A percentile compares a stretch with the other conserved stretches of the same genome.
Evolutionary conservation across 768 basidiomycete species (phyloP).

Genomic region (Russula dissimulans): DNA sequence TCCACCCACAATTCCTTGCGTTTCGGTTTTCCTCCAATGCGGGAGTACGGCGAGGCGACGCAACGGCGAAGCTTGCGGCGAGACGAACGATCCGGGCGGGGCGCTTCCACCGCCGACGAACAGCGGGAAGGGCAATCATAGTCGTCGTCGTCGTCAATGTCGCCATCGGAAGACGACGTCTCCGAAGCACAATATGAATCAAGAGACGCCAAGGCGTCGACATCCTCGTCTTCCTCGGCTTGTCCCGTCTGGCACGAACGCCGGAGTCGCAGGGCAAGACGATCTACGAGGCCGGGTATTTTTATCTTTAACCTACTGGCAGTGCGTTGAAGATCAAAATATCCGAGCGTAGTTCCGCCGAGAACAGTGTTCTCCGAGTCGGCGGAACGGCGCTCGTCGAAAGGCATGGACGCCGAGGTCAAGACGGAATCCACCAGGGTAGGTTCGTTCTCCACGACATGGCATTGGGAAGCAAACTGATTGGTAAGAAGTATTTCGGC

Average conservation of each 20-base stretch:
- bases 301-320: background rate
- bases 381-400: background rate
- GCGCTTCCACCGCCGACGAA: background rate
- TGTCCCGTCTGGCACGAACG: background rate
- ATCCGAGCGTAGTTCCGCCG: no score
- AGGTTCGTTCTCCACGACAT: background rate
- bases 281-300: constrained; percentile 6
- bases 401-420: background rate
- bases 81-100: background rate
- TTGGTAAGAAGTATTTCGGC: background rate
- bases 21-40: background rate
- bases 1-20: constrained; percentile 9
- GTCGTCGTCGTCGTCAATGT: background rate
- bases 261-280: constrained; percentile 4
- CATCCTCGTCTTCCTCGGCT: background rate
- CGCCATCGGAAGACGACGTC: constrained; percentile 3
- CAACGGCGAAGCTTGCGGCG: background rate
- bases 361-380: no score
- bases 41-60: constrained; percentile 1
- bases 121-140: no score
- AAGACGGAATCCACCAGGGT: background rate
- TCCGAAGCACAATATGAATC: constrained; percentile 4
- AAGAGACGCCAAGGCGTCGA: background rate
- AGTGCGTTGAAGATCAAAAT: no score
- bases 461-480: background rate